Evolutionary conservation across 1,284 basidiomycete species (phyloP), one percentile per base, ranked within the genome.

Genomic region (Polyporus tsugae): DNA sequence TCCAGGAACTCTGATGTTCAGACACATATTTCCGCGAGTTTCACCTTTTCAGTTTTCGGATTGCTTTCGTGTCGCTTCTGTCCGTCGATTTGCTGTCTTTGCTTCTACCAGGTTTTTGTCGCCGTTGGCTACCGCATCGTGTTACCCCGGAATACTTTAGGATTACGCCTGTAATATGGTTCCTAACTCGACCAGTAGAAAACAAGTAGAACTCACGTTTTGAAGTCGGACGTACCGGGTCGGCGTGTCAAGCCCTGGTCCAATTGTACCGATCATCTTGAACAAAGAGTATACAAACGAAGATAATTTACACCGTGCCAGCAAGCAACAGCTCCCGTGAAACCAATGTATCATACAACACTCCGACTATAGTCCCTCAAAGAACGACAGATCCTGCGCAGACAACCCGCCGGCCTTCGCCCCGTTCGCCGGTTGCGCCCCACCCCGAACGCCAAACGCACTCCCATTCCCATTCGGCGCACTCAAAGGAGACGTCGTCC

Each of bases 321-420:
- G 63, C 39, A 60, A 66, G 19, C 9, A 22, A 53, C 58, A 57
- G 39, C 52, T n/a, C 41, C 29, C 49, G 11, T 53, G 25, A 55
- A 35, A 62, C 29, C 38, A 44, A 44, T 11, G 25, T 42, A 44
- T 53, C 55, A 39, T 44, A 64, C 33, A 62, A 29, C 19, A 46
- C 39, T 39, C 10, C 1, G 13, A 29, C 75, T 81, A 91, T 55
- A 90, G 73, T 25, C 90, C 87, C 78, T 92, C 91, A 73, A 92
- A 92, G 74, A 92, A 92, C n/a, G 88, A 91, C 66, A 92, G 76
- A 81, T 92, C 91, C 77, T 91, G 89, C 9, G 90, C 90, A 4
- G 88, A 89, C 60, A 92, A 77, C 6, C 87, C 87, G 9, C 87
- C 70, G 1, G 55, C 65, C 63, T 68, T 71, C 46, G n/a, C 83